Evolutionary conservation across 2,329 filamentous ascomycete genomes (phyloP).

Genomic region (Nigrospora sphaerica): DNA sequence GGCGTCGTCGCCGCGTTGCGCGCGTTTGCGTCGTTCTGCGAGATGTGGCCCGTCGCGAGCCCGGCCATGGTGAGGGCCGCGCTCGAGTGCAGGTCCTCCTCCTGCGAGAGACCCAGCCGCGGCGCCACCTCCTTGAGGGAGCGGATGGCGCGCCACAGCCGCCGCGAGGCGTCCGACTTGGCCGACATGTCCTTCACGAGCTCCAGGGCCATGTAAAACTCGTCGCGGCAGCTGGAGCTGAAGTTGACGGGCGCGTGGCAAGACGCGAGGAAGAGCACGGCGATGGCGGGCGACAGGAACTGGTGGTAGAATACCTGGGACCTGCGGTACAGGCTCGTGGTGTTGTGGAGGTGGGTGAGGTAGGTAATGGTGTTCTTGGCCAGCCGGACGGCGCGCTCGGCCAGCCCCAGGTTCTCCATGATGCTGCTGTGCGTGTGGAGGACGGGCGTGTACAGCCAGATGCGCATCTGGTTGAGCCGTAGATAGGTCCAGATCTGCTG

Average conservation of each 20-base stretch:
- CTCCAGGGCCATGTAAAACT: constrained; percentile 74
- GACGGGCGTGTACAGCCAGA: constrained; percentile 80
- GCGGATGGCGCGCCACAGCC: constrained; percentile 66
- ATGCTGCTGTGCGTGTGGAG: constrained; percentile 81
- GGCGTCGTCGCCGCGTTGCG: no score
- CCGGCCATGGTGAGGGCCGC: constrained; percentile 51
- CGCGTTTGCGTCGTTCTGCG: constrained; percentile 6
- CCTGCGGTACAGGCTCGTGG: constrained; percentile 62
- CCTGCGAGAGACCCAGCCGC: constrained; percentile 54
- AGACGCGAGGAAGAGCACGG: constrained; percentile 69
- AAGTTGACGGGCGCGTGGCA: constrained; percentile 70
- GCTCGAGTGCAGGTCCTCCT: constrained; percentile 44
- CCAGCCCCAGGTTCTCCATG: constrained; percentile 64
- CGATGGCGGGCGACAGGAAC: constrained; percentile 68
- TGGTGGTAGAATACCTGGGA: constrained; percentile 76
- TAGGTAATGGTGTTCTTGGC: constrained; percentile 72
- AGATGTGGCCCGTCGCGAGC: constrained; percentile 33
- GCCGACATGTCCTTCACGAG: constrained; percentile 66
- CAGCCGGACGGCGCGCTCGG: constrained; percentile 66
- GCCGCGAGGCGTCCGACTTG: constrained; percentile 64
- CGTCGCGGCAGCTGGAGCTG: constrained; percentile 59
- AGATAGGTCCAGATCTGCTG: constrained; percentile 80
- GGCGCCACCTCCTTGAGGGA: constrained; percentile 67
- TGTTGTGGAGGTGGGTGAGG: constrained; percentile 63
- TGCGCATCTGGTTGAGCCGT: constrained; percentile 83